These are phyloP conservation scores for Polymyxa betae DNA, from an alignment of 208 protist genomes.

Conservation along the genomic window DNA sequence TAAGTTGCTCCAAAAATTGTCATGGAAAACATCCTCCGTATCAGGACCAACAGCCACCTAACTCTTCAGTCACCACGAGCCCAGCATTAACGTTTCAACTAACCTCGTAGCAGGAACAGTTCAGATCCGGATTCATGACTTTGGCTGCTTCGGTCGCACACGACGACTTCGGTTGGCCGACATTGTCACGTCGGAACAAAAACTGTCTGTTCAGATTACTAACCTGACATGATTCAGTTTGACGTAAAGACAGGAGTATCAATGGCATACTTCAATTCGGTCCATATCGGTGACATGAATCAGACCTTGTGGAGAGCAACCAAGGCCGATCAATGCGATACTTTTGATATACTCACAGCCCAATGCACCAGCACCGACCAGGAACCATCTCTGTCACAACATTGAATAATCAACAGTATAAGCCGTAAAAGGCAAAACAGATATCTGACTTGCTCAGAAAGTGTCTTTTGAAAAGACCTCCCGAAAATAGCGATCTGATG, in stretches of 20 bases:
- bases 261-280: slow-evolving; percentile 87
- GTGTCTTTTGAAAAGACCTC: not conserved
- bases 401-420: slow-evolving; percentile 45
- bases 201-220: slow-evolving; percentile 98
- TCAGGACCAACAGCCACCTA: slow-evolving; percentile 82
- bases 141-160: not conserved
- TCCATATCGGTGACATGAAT: slow-evolving; percentile 94
- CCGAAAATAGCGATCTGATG: slow-evolving; percentile 54
- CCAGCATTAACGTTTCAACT: not conserved
- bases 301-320: slow-evolving; percentile 56
- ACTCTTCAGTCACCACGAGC: not conserved
- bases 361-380: slow-evolving; percentile 93
- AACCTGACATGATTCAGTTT: slow-evolving; percentile 76
- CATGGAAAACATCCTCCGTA: slow-evolving; percentile 88
- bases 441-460: slow-evolving; percentile 4
- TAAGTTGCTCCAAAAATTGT: slow-evolving; percentile 89
- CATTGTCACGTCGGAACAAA: slow-evolving; percentile 93
- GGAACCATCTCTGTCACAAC: slow-evolving; percentile 69
- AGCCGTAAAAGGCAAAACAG: not conserved
- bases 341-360: slow-evolving; percentile 98
- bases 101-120: not conserved
- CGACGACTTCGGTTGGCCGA: slow-evolving; percentile 75
- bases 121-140: not conserved
- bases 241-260: not conserved
- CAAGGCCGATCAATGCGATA: slow-evolving; percentile 94